phyloP scores from a whole-genome alignment of 2,329 filamentous ascomycete species.

The Aureobasidium sp. region DNA sequence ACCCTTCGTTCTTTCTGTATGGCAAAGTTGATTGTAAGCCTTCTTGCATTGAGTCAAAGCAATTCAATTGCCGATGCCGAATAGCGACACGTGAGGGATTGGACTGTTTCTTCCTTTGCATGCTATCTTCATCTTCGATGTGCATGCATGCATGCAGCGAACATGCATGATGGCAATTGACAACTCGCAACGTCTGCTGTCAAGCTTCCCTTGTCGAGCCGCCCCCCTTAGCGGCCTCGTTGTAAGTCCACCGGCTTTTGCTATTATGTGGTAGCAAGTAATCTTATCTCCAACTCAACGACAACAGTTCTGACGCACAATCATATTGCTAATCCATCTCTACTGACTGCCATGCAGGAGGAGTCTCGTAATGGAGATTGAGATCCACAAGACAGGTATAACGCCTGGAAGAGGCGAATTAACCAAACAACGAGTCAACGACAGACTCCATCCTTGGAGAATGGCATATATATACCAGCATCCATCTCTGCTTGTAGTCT shows the following conservation, averaged over 20 bases:
- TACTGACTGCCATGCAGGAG: neutral
- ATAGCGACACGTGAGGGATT: neutral
- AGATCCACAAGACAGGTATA: slow-evolving; percentile 3
- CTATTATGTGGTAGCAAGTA: neutral
- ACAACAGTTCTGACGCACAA: slow-evolving; percentile 12
- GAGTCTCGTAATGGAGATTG: neutral
- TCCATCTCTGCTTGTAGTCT: neutral
- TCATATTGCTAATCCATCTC: slow-evolving; percentile 2
- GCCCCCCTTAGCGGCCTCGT: slow-evolving; percentile 1
- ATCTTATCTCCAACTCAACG: slow-evolving; percentile 13
- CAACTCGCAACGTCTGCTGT: slow-evolving; percentile 7
- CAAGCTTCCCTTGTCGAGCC: slow-evolving; percentile 2
- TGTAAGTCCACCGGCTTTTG: neutral
- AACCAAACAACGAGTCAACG: slow-evolving; percentile 1
- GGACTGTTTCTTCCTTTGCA: neutral
- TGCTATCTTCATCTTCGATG: slow-evolving; percentile 3
- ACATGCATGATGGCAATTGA: slow-evolving; percentile 8
- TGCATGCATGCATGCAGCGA: neutral
- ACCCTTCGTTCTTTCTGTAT: neutral
- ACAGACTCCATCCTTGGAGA: neutral
- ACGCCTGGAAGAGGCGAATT: slow-evolving; percentile 1
- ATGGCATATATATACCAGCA: slow-evolving; percentile 7
- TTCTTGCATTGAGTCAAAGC: neutral
- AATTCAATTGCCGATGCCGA: neutral
- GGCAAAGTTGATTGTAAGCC: neutral